Percentiles rank a stretch among this genome's conserved stretches.
Conservation (phyloP, 768 basidiomycete genomes). For the Candolleomyces aberdarensis region DNA sequence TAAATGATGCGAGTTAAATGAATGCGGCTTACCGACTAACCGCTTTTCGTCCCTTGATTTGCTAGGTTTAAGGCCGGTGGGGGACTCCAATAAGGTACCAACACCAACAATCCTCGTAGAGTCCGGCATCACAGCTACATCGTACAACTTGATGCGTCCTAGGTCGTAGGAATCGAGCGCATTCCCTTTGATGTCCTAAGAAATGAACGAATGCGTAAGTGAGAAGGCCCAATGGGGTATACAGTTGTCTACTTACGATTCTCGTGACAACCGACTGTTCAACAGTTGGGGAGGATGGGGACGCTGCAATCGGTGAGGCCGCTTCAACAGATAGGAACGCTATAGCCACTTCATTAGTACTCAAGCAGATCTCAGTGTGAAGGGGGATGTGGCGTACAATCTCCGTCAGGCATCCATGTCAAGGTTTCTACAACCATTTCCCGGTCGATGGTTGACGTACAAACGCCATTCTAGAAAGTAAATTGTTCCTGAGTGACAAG, state of each 20-base stretch:
- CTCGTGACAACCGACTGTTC: slow-evolving; percentile 61
- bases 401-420: slow-evolving; percentile 64
- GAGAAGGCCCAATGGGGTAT: slow-evolving; percentile 4
- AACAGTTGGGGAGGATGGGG: no score
- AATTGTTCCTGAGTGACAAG: no score
- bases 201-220: slow-evolving; percentile 3
- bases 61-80: slow-evolving; percentile 61
- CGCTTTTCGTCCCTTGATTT: slow-evolving; percentile 71
- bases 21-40: slow-evolving; percentile 58
- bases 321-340: slow-evolving; percentile 60
- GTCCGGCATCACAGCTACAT: slow-evolving; percentile 70
- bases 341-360: slow-evolving; percentile 16
- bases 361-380: not conserved
- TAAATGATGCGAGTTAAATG: not conserved
- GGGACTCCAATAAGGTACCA: slow-evolving; percentile 62
- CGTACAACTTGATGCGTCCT: slow-evolving; percentile 60
- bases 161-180: slow-evolving; percentile 49
- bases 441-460: not conserved
- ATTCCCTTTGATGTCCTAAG: slow-evolving; percentile 1
- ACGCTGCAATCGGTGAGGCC: no score
- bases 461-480: no score
- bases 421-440: slow-evolving; percentile 29
- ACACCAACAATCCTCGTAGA: slow-evolving; percentile 62
- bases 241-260: slow-evolving; percentile 38
- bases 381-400: slow-evolving; percentile 35